phyloP scores from a whole-genome alignment of 306 rosid genomes.

The Acacia crassicarpa region DNA sequence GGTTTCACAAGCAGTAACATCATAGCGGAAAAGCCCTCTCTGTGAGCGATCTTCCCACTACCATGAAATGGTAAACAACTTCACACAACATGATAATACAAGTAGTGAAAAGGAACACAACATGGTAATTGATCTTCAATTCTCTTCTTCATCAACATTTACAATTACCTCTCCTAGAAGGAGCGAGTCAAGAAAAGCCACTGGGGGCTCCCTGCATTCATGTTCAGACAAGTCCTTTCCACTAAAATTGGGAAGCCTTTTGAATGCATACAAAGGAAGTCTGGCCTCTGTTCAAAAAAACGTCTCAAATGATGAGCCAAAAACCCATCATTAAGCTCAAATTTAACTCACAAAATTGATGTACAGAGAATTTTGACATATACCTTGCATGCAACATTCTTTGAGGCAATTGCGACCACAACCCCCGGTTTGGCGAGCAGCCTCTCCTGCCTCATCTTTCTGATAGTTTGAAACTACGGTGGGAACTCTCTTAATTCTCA shows the following conservation, averaged over 20 bases:
- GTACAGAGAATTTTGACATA: not conserved
- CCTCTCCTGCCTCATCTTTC: slow-evolving; percentile 67
- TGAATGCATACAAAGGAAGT: slow-evolving; percentile 78
- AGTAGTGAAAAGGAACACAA: not conserved
- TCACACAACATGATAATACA: slow-evolving; percentile 13
- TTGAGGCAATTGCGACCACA: slow-evolving; percentile 90
- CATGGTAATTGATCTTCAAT: not conserved
- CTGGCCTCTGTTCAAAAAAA: slow-evolving; percentile 63
- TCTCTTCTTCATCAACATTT: not conserved
- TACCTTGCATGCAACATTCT: slow-evolving; percentile 85
- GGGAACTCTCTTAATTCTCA: slow-evolving; percentile 93
- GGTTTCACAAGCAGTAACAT: slow-evolving; percentile 92
- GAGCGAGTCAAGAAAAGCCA: slow-evolving; percentile 80
- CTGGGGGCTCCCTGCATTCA: slow-evolving; percentile 55
- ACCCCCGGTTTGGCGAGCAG: slow-evolving; percentile 56
- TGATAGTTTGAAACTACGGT: slow-evolving; percentile 92
- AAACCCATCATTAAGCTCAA: not conserved
- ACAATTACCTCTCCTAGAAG: slow-evolving; percentile 80
- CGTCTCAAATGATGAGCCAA: slow-evolving; percentile 43
- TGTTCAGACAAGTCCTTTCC: slow-evolving; percentile 36
- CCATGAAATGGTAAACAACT: slow-evolving; percentile 27
- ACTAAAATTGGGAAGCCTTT: slow-evolving; percentile 36
- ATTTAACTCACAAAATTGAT: not conserved
- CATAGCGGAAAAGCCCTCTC: slow-evolving; percentile 93
- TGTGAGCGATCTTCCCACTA: slow-evolving; percentile 98